Percentiles rank a stretch among this genome's conserved stretches.
Evolutionary conservation across 2,329 filamentous ascomycete genomes (phyloP).

Genomic region (Colletotrichum gloeosporioides): DNA sequence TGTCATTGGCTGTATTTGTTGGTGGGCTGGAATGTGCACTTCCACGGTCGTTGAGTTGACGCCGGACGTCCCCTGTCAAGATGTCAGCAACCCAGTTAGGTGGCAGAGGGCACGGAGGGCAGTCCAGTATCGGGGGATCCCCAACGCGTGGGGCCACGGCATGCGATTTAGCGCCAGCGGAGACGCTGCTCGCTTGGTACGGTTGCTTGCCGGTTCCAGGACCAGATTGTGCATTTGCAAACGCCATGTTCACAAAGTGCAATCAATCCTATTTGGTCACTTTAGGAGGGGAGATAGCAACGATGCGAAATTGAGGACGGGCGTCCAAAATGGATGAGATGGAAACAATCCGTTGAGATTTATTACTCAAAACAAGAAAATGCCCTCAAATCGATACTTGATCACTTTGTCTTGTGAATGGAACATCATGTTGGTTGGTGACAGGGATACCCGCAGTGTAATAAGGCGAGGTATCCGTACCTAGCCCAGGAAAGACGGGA

Average conservation of each 20-base stretch:
- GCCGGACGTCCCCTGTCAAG: not conserved
- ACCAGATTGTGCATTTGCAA: not conserved
- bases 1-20: slow-evolving; percentile 2
- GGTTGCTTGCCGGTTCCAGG: not conserved
- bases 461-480: not conserved
- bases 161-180: slow-evolving; percentile 3
- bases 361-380: not conserved
- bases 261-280: not conserved
- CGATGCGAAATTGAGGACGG: not conserved
- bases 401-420: not conserved
- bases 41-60: not conserved
- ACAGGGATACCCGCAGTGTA: not conserved
- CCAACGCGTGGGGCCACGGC: not conserved
- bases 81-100: not conserved
- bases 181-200: not conserved
- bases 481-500: not conserved
- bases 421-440: not conserved
- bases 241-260: not conserved
- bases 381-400: not conserved
- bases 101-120: not conserved
- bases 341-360: not conserved
- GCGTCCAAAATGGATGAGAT: not conserved
- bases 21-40: not conserved
- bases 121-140: not conserved
- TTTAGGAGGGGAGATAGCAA: not conserved